Conservation (phyloP, 129 eudicot species). For the Centella asiatica region DNA sequence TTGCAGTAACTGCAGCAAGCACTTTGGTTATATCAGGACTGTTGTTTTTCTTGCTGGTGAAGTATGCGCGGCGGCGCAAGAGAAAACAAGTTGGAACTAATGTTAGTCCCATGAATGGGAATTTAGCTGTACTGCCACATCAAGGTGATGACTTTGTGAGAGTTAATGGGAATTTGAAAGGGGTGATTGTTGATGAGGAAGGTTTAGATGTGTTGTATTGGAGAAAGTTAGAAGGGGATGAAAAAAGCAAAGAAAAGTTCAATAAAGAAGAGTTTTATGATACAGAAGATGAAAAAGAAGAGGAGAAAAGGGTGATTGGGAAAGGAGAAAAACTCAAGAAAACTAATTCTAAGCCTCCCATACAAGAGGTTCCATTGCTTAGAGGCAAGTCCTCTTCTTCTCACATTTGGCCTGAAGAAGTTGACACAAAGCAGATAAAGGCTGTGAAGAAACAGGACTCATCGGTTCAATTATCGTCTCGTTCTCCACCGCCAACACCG, state of each 20-base stretch:
- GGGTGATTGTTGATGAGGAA: constrained; percentile 82
- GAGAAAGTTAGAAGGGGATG: constrained; percentile 53
- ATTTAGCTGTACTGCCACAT: constrained; percentile 13
- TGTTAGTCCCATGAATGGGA: constrained; percentile 7
- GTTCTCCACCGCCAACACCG: constrained; percentile 27
- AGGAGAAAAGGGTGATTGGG: constrained; percentile 35
- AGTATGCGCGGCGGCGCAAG: constrained; percentile 25
- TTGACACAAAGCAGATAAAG: constrained; percentile 18
- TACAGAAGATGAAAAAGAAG: constrained; percentile 34
- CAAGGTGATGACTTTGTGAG: constrained; percentile 37
- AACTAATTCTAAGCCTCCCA: constrained; percentile 17
- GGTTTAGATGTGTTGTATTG: constrained; percentile 93
- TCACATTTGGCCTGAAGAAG: constrained; percentile 35
- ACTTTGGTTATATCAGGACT: constrained; percentile 56
- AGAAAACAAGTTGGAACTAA: constrained; percentile 16
- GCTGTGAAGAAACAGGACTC: constrained; percentile 27
- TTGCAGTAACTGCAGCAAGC: constrained; percentile 72
- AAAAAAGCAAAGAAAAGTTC: constrained; percentile 20
- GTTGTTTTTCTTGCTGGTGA: constrained; percentile 46
- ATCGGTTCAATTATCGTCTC: constrained; percentile 21
- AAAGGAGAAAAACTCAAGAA: constrained; percentile 20
- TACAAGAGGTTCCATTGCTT: constrained; percentile 53
- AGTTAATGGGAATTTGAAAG: constrained; percentile 47
- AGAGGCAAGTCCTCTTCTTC: constrained; percentile 70
- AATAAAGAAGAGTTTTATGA: constrained; percentile 21